Base-by-base conservation (phyloP, 139 green algal genomes). In the Micractinium conductrix region DNA sequence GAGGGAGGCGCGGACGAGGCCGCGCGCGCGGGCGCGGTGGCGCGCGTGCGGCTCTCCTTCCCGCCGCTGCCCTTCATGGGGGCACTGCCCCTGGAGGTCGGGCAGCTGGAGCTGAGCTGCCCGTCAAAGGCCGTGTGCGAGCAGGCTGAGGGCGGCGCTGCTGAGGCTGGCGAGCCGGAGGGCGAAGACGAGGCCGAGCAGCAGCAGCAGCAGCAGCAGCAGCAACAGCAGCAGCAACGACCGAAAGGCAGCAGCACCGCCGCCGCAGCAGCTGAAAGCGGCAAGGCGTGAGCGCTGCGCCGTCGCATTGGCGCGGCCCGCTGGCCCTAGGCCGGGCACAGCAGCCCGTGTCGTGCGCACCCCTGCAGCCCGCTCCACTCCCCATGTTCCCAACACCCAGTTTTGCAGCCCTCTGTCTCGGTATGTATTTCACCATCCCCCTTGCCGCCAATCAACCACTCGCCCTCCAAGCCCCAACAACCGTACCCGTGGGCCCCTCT, bases 71-170 rank as follows among this genome's bases (percentile, higher is more conserved):
- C 72, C 72, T 80, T 84, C n/a, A 35, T 81, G 37, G 73, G 74
- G 7, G 50, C 74, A 16, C 71, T 89, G 62, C 85, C 85, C 7
- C 50, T 89, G 63, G 73, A 69, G 21, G 62, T 83, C 9, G 30
- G 30, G 12, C 62, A 45, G 9, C 50, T 81, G 67, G 28, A 67
- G 62, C 38, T 86, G 40, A 60, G 63, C 44, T 89, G 85, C 67
- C 85, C 85, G 12, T 84, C 80, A 21, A 89, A 86, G 60, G 80
- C 74, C 0, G 38, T 9, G 22, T 89, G 85, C 44, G 63, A 83
- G 45, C 22, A 87, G 74, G 71, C 28, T 2, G 42, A 69, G 72
- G 21, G n/a, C 28, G 10, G 30, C 35, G 42, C 28, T 58, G 73
- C 3, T 38, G 74, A 33, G 50, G 74, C 12, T 38, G 50, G 68